These are phyloP conservation scores for Melocanna baccifera DNA, from an alignment of 176 grass and related monocot species.

Conservation along the genomic window DNA sequence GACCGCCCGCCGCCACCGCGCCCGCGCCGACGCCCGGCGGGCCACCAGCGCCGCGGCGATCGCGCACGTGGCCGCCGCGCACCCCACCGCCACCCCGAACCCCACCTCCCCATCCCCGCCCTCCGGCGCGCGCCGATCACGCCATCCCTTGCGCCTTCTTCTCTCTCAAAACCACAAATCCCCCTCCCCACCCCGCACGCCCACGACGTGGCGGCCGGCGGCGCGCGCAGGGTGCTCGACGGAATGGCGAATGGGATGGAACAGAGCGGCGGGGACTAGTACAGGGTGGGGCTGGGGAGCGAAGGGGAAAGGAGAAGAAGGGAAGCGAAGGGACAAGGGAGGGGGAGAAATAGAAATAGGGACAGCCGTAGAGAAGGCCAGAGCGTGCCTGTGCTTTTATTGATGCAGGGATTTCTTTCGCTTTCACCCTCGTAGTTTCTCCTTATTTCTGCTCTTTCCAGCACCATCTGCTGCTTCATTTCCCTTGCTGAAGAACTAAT, in stretches of 20 bases:
- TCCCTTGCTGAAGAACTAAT: background rate
- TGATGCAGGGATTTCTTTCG: background rate
- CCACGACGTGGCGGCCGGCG: constrained; percentile 7
- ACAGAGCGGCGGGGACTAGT: constrained; percentile 31
- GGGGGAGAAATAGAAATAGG: constrained; percentile 22
- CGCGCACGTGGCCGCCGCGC: constrained; percentile 63
- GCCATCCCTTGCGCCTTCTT: background rate
- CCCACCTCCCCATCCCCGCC: constrained; percentile 44
- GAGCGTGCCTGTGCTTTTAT: constrained; percentile 12
- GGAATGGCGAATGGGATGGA: constrained; percentile 53
- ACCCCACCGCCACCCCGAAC: constrained; percentile 59
- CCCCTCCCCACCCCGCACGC: background rate
- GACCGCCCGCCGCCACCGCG: constrained; percentile 54
- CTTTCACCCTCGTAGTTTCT: background rate
- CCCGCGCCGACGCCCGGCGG: constrained; percentile 42
- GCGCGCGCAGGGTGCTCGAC: background rate
- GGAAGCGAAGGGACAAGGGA: background rate
- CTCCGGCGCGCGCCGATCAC: constrained; percentile 17
- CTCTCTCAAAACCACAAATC: background rate
- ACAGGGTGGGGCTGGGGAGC: constrained; percentile 18
- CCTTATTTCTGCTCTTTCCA: background rate
- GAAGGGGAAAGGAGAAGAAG: constrained; percentile 21
- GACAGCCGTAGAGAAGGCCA: background rate
- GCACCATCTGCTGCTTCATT: background rate
- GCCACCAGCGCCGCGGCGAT: constrained; percentile 65